These are phyloP conservation scores for Fusarium transvaalense DNA, from an alignment of 2,329 filamentous ascomycete species.

Conservation along the genomic window DNA sequence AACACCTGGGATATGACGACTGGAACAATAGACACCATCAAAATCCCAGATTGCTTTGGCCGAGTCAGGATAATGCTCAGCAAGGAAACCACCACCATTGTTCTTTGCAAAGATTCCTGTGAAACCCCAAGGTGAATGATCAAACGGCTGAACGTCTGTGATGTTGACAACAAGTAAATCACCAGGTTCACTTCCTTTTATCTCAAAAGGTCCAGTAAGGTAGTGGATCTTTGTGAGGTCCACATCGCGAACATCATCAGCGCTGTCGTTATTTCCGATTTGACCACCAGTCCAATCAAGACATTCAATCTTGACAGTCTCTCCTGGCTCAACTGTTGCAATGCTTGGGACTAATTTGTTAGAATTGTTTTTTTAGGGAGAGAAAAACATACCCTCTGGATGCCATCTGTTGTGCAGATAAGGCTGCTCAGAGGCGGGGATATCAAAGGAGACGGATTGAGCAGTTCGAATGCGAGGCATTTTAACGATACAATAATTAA, in stretches of 20 bases:
- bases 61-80: conserved; percentile 86
- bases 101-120: conserved; percentile 83
- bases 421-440: conserved; percentile 45
- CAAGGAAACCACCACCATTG: conserved; percentile 90
- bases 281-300: conserved; percentile 88
- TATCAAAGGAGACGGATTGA: conserved; percentile 46
- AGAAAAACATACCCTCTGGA: conserved; percentile 75
- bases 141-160: conserved; percentile 90
- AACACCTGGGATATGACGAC: conserved; percentile 87
- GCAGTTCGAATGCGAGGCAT: conserved; percentile 47
- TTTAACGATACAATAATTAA: background rate
- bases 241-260: conserved; percentile 88
- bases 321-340: conserved; percentile 81
- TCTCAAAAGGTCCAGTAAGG: conserved; percentile 88
- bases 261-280: conserved; percentile 88
- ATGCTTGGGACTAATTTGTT: conserved; percentile 74
- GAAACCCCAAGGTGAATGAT: conserved; percentile 91
- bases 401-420: conserved; percentile 82
- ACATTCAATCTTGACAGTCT: conserved; percentile 94
- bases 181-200: conserved; percentile 85
- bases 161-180: conserved; percentile 90
- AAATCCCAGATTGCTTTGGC: conserved; percentile 72
- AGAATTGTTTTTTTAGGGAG: background rate
- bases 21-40: conserved; percentile 77
- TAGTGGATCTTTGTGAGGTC: conserved; percentile 90